Conservation (phyloP, 352 stramenopile genomes). For the Pythium insidiosum region DNA sequence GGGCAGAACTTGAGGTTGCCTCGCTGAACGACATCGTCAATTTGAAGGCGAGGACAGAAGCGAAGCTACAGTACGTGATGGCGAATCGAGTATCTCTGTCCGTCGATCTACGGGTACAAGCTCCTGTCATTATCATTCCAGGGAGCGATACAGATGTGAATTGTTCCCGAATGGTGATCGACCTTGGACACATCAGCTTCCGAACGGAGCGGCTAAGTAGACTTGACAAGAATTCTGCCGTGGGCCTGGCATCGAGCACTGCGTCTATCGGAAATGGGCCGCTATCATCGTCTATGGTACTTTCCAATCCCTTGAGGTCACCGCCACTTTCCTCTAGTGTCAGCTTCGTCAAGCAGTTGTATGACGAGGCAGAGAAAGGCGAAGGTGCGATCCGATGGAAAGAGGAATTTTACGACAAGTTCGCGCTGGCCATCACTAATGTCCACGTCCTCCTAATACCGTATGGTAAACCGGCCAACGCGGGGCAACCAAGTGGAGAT, state of each 20-base stretch:
- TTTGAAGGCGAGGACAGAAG: slow-evolving; percentile 77
- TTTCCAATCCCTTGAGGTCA: slow-evolving; percentile 35
- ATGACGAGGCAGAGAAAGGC: slow-evolving; percentile 78
- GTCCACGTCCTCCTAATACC: slow-evolving; percentile 78
- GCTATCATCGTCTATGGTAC: slow-evolving; percentile 24
- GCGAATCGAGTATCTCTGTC: slow-evolving; percentile 75
- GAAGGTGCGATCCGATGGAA: slow-evolving; percentile 85
- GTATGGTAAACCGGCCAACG: slow-evolving; percentile 21
- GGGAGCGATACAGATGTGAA: slow-evolving; percentile 76
- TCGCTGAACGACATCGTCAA: slow-evolving; percentile 90
- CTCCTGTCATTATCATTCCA: slow-evolving; percentile 77
- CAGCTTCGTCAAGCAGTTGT: slow-evolving; percentile 81
- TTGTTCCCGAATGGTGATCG: slow-evolving; percentile 67
- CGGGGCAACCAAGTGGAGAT: neutral
- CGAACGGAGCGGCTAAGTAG: slow-evolving; percentile 75
- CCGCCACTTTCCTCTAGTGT: slow-evolving; percentile 40
- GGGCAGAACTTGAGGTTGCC: slow-evolving; percentile 82
- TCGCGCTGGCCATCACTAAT: slow-evolving; percentile 75
- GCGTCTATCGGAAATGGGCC: slow-evolving; percentile 18
- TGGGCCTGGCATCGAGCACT: slow-evolving; percentile 20
- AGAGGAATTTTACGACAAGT: slow-evolving; percentile 89
- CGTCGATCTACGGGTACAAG: slow-evolving; percentile 79
- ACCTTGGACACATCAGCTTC: slow-evolving; percentile 82
- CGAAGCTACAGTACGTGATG: slow-evolving; percentile 87
- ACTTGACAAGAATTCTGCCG: slow-evolving; percentile 44